phyloP scores from a whole-genome alignment of 1,284 basidiomycete species.

The Ganoderma boninense region DNA sequence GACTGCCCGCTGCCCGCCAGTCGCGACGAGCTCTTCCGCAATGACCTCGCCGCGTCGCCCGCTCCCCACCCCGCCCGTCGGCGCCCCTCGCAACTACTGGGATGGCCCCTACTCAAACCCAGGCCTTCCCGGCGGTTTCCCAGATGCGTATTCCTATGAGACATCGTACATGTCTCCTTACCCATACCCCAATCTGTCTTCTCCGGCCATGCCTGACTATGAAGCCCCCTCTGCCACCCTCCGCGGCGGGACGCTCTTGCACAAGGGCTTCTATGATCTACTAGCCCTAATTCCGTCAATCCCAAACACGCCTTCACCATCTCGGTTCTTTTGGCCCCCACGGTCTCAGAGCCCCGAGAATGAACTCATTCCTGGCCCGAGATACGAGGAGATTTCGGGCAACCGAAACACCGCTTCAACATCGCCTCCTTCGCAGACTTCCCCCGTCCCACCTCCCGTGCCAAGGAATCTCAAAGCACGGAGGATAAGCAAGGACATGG shows the following conservation, averaged over 20 bases:
- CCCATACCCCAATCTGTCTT: conserved; percentile 47
- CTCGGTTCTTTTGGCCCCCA: conserved; percentile 65
- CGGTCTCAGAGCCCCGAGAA: conserved; percentile 42
- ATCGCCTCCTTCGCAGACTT: conserved; percentile 36
- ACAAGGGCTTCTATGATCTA: conserved; percentile 90
- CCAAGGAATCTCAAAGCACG: conserved; percentile 59
- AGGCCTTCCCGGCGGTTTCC: conserved; percentile 34
- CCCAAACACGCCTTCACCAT: conserved; percentile 71
- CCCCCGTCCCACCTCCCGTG: conserved; percentile 43
- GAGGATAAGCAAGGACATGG: conserved; percentile 86
- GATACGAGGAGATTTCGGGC: conserved; percentile 63
- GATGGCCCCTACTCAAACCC: conserved; percentile 28
- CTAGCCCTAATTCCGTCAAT: conserved; percentile 77
- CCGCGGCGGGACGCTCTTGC: conserved; percentile 74
- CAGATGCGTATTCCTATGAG: conserved; percentile 49
- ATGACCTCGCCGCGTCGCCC: conserved; percentile 46
- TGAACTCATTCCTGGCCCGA: conserved; percentile 60
- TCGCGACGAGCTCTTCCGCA: conserved; percentile 20
- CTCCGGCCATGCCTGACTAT: conserved; percentile 45
- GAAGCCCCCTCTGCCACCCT: conserved; percentile 57
- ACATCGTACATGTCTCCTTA: conserved; percentile 55
- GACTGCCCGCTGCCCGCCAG: conserved; percentile 11
- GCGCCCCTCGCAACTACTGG: conserved; percentile 27
- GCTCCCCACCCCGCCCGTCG: conserved; percentile 52
- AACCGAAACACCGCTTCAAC: conserved; percentile 30